Evolutionary conservation across 2,329 filamentous ascomycete genomes (phyloP), one percentile per base, ranked within the genome.

Genomic region (Phaeophleospora eucalypticola): DNA sequence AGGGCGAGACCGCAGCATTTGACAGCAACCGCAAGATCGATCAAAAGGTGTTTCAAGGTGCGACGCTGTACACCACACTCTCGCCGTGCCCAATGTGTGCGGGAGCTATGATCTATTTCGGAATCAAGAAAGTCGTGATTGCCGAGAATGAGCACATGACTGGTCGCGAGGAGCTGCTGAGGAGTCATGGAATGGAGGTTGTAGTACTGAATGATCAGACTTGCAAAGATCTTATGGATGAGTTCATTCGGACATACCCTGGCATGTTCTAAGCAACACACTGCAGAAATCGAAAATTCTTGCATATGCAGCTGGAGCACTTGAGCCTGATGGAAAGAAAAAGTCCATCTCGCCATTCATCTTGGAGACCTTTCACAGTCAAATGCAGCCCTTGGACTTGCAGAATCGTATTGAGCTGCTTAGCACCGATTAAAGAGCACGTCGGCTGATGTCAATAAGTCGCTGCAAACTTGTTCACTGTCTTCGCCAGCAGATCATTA

Each of bases 31-130:
- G 84, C 36, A 78, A 84, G 29, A 75, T 87, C 21, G 80, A 82
- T 20, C 83, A 82, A 15, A 77, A 77, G 1, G 76, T 76, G 4
- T 89, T 87, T 65, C 75, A 76, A 53, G 81, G 81, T 21, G 78
- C 82, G 29, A 88, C 84, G 19, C 87, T 89, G 82, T 89, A 86
- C 68, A 89, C 85, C 2, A 87, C 84, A 1, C 71, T 89, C 8
- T 86, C 83, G 4, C 85, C 84, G 0, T 89, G 85, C 63, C 84
- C 86, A 61, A 89, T 89, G 85, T 89, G 82, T 65, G 87, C 84
- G 3, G 85, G 86, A 6, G 84, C 85, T 3, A 87, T 84, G 59
- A 70, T 89, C 49, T 74, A 88, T 46, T 89, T 88, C 71, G 83
- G 83, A 58, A 77, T 89, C 47, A 73, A 76, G 39, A 76, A 84